Conservation (phyloP, 768 basidiomycete genomes). For the Leucogyrophana mollusca region DNA sequence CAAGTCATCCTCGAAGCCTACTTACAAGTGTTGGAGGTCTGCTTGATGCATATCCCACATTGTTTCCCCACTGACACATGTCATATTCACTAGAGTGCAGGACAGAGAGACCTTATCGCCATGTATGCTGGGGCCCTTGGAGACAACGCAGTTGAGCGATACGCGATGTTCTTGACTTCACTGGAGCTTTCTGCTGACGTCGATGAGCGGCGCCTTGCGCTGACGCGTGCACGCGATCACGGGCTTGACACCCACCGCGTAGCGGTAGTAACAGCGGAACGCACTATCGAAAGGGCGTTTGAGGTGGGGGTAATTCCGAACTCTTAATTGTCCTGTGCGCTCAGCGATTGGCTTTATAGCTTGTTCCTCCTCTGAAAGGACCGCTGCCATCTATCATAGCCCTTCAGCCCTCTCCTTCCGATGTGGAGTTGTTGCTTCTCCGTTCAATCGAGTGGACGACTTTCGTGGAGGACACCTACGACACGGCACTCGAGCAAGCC, state of each 20-base stretch:
- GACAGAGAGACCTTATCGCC: slow-evolving; percentile 83
- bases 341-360: slow-evolving; percentile 29
- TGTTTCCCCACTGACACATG: too few relatives aligned
- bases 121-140: slow-evolving; percentile 92
- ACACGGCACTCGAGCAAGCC: slow-evolving; percentile 79
- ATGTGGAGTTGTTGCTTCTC: slow-evolving; percentile 63
- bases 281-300: slow-evolving; percentile 71
- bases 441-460: slow-evolving; percentile 95
- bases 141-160: slow-evolving; percentile 88
- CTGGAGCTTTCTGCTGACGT: slow-evolving; percentile 64
- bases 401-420: slow-evolving; percentile 53
- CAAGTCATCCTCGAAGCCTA: slow-evolving; percentile 88
- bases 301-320: slow-evolving; percentile 36
- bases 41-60: slow-evolving; percentile 12
- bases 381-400: slow-evolving; percentile 61
- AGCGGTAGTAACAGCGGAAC: slow-evolving; percentile 76
- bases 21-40: slow-evolving; percentile 80
- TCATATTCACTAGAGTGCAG: slow-evolving; percentile 50
- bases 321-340: slow-evolving; percentile 7
- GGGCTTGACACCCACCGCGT: slow-evolving; percentile 82
- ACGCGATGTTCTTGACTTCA: slow-evolving; percentile 85
- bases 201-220: slow-evolving; percentile 63
- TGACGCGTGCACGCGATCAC: slow-evolving; percentile 78
- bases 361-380: slow-evolving; percentile 52
- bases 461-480: slow-evolving; percentile 68